Evolutionary conservation across 805 yeast species (phyloP).

Genomic region (Ogataea parapolymorpha): DNA sequence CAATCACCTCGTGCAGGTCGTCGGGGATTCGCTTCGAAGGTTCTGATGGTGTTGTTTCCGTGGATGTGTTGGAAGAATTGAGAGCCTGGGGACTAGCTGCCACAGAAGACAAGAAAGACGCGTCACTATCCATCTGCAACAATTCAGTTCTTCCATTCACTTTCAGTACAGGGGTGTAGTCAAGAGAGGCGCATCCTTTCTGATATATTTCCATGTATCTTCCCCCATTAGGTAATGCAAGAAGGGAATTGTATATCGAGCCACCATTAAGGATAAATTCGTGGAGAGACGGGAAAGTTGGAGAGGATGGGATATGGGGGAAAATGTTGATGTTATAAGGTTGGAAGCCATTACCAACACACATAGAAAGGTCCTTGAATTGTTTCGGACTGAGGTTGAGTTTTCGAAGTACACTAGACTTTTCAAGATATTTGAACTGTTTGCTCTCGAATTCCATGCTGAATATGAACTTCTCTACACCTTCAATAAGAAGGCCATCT

Average conservation of each 20-base stretch:
- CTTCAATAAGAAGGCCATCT: slow-evolving; percentile 60
- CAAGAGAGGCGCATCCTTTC: slow-evolving; percentile 65
- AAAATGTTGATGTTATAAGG: slow-evolving; percentile 56
- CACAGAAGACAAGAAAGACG: slow-evolving; percentile 19
- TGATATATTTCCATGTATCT: slow-evolving; percentile 49
- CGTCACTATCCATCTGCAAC: slow-evolving; percentile 27
- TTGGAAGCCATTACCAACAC: slow-evolving; percentile 76
- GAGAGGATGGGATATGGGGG: slow-evolving; percentile 35
- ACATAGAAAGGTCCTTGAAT: slow-evolving; percentile 70
- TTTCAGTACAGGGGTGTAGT: slow-evolving; percentile 71
- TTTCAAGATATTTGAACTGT: slow-evolving; percentile 67
- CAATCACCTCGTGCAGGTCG: slow-evolving; percentile 77
- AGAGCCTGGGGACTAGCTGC: slow-evolving; percentile 15
- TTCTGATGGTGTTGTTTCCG: slow-evolving; percentile 14
- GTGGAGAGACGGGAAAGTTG: slow-evolving; percentile 29
- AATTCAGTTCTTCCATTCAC: slow-evolving; percentile 67
- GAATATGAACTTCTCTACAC: slow-evolving; percentile 66
- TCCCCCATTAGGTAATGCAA: slow-evolving; percentile 42
- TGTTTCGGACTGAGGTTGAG: slow-evolving; percentile 60
- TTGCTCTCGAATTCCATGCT: slow-evolving; percentile 64
- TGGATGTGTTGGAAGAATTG: slow-evolving; percentile 5
- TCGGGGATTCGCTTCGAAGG: slow-evolving; percentile 51
- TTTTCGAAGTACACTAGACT: slow-evolving; percentile 53
- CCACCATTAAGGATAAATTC: slow-evolving; percentile 38
- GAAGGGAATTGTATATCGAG: slow-evolving; percentile 46